Conservation (phyloP, 2,329 filamentous ascomycete species). For the Aspergillus brasiliensis region DNA sequence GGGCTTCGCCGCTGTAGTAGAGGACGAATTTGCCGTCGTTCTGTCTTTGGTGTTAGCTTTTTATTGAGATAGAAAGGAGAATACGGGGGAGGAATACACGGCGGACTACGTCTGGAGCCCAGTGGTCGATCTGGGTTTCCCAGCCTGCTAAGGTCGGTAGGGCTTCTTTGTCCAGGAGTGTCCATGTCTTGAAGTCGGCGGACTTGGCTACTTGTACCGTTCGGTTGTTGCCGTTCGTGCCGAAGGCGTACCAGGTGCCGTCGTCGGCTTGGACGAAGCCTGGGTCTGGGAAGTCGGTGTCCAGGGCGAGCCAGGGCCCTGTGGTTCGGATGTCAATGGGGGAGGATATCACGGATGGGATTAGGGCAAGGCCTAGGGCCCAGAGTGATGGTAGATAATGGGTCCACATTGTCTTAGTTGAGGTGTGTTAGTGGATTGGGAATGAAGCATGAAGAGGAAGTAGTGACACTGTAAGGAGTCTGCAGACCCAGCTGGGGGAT, state of each 20-base stretch:
- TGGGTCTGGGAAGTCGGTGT: constrained; percentile 14
- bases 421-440: not conserved
- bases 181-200: constrained; percentile 49
- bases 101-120: constrained; percentile 63
- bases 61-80: not conserved
- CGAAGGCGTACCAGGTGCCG: constrained; percentile 53
- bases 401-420: not conserved
- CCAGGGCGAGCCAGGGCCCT: constrained; percentile 4
- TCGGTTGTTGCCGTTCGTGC: constrained; percentile 50
- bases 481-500: not conserved
- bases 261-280: constrained; percentile 7
- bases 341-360: not conserved
- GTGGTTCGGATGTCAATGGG: not conserved
- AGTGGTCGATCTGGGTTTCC: constrained; percentile 58
- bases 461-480: not conserved
- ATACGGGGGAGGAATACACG: constrained; percentile 34
- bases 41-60: constrained; percentile 20
- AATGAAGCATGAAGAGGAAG: not conserved
- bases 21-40: constrained; percentile 58
- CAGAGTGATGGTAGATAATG: not conserved
- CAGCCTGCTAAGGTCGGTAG: constrained; percentile 55
- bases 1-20: constrained; percentile 59
- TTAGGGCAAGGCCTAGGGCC: not conserved
- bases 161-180: constrained; percentile 52
- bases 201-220: constrained; percentile 58